phyloP scores from a whole-genome alignment of 2,329 filamentous ascomycete species.

The Fusarium sambucinum region DNA sequence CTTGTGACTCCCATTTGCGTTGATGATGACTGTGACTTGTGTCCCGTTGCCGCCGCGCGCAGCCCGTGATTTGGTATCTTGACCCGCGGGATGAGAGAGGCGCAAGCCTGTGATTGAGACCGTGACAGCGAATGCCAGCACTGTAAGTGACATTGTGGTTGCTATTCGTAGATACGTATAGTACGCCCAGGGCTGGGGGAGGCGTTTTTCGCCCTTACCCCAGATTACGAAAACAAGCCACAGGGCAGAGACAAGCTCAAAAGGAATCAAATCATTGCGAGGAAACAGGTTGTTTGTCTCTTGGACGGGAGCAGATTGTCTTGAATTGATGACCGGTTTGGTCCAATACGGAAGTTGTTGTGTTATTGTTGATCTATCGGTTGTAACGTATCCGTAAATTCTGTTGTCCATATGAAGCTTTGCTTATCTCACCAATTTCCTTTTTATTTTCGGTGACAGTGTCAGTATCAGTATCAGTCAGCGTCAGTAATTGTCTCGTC shows the following conservation, averaged over 20 bases:
- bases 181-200: constrained; percentile 16
- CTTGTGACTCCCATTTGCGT: constrained; percentile 26
- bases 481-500: constrained; percentile 5
- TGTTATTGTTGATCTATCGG: constrained; percentile 17
- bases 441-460: constrained; percentile 8
- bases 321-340: constrained; percentile 22
- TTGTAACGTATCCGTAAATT: constrained; percentile 25
- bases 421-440: constrained; percentile 36
- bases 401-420: constrained; percentile 27
- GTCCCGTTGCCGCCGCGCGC: constrained; percentile 29
- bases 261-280: constrained; percentile 15
- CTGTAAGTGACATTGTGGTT: constrained; percentile 26
- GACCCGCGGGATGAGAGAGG: constrained; percentile 20
- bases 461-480: not conserved
- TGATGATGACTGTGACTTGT: constrained; percentile 40
- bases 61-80: constrained; percentile 34
- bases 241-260: constrained; percentile 23
- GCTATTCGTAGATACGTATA: constrained; percentile 17
- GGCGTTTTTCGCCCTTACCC: constrained; percentile 29
- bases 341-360: constrained; percentile 16
- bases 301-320: constrained; percentile 38
- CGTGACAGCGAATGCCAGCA: constrained; percentile 26
- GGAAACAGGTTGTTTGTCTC: constrained; percentile 32
- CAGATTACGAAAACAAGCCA: constrained; percentile 37
- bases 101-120: constrained; percentile 31